phyloP scores from a whole-genome alignment of 1,139 yeast species.

The Magnusiomyces clavatus region DNA sequence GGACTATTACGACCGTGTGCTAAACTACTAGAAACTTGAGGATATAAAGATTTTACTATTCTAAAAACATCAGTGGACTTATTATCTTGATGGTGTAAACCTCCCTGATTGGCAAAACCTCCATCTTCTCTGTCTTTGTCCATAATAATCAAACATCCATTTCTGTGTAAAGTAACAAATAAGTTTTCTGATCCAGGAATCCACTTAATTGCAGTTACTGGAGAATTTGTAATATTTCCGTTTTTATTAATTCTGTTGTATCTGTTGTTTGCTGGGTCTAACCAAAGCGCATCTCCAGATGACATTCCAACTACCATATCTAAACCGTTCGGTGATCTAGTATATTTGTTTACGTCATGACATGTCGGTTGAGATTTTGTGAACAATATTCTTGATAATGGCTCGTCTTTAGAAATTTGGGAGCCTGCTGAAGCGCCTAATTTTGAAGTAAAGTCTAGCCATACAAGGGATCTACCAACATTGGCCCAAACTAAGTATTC shows the following conservation, averaged over 20 bases:
- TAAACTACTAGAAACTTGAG: neutral
- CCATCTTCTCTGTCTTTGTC: slow-evolving; percentile 39
- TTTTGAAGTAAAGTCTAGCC: slow-evolving; percentile 27
- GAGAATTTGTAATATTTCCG: slow-evolving; percentile 32
- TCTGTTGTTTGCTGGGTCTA: slow-evolving; percentile 40
- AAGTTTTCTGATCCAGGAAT: slow-evolving; percentile 35
- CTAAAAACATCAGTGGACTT: slow-evolving; percentile 24
- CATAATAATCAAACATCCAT: slow-evolving; percentile 35
- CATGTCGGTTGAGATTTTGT: slow-evolving; percentile 37
- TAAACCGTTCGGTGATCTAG: slow-evolving; percentile 34
- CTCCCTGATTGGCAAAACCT: slow-evolving; percentile 21
- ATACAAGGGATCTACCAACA: slow-evolving; percentile 31
- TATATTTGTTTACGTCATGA: slow-evolving; percentile 33
- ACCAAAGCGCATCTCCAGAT: slow-evolving; percentile 51
- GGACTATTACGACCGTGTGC: neutral
- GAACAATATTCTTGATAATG: slow-evolving; percentile 34
- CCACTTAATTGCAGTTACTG: slow-evolving; percentile 36
- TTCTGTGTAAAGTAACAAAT: slow-evolving; percentile 36
- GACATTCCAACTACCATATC: slow-evolving; percentile 47
- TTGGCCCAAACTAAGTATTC: slow-evolving; percentile 30
- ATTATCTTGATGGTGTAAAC: slow-evolving; percentile 19
- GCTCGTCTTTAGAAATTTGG: slow-evolving; percentile 26
- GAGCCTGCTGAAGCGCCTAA: slow-evolving; percentile 11
- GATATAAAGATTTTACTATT: slow-evolving; percentile 22
- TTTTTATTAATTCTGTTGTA: slow-evolving; percentile 47